A percentile compares a stretch with the other conserved stretches of the same genome.
phyloP scores from a whole-genome alignment of 73 alveolate genomes.

The Vitrella brassicaformis region DNA sequence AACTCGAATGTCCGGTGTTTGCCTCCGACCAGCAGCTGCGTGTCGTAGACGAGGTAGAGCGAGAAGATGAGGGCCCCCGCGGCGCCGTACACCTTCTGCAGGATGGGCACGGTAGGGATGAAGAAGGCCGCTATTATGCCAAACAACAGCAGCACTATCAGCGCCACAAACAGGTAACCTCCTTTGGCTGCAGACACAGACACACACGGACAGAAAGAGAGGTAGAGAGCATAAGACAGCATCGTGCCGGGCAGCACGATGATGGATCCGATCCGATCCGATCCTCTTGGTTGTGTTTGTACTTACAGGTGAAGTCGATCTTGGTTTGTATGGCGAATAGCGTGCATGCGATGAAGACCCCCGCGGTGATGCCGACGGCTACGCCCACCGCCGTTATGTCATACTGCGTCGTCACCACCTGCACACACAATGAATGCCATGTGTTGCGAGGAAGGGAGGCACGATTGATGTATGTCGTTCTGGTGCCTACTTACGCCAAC shows the following conservation, averaged over 20 bases:
- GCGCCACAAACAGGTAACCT: not conserved
- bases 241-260: too few relatives aligned
- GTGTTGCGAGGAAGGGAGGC: too few relatives aligned
- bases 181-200: not conserved
- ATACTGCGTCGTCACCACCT: not conserved
- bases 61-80: slow-evolving; percentile 53
- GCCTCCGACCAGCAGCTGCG: slow-evolving; percentile 72
- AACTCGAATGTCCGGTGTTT: slow-evolving; percentile 38
- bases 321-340: not conserved
- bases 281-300: too few relatives aligned
- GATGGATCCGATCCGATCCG: too few relatives aligned
- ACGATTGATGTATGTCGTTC: too few relatives aligned
- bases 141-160: not conserved
- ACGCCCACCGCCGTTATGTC: too few relatives aligned
- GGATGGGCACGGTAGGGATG: not conserved
- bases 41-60: slow-evolving; percentile 68
- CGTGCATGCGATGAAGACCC: too few relatives aligned
- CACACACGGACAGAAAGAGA: too few relatives aligned
- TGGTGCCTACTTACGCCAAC: too few relatives aligned
- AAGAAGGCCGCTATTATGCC: not conserved
- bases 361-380: too few relatives aligned
- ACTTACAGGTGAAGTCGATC: not conserved
- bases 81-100: slow-evolving; percentile 35
- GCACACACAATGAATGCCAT: not conserved
- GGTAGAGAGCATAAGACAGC: too few relatives aligned